phyloP scores from a whole-genome alignment of 352 stramenopile genomes.

The Pythium dissotocum region DNA sequence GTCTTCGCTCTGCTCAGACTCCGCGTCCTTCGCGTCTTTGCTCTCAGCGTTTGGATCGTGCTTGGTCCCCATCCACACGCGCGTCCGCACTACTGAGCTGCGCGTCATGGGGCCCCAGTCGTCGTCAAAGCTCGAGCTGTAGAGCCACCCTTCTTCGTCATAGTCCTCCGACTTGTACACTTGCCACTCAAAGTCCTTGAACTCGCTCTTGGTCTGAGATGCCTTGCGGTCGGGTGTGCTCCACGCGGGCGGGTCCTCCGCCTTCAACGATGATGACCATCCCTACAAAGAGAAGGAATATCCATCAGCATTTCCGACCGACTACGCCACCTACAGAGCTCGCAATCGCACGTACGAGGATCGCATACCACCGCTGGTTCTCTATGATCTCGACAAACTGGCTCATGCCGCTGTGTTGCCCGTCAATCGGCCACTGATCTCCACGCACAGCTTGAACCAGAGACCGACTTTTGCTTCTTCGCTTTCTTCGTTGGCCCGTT shows the following conservation, averaged over 20 bases:
- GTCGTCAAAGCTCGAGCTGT: slow-evolving; percentile 65
- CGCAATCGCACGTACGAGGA: slow-evolving; percentile 46
- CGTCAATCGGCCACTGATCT: not conserved
- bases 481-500: slow-evolving; percentile 4
- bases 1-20: not conserved
- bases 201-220: slow-evolving; percentile 56
- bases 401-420: slow-evolving; percentile 9
- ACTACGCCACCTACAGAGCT: not conserved
- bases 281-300: slow-evolving; percentile 37
- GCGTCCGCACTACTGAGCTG: slow-evolving; percentile 69
- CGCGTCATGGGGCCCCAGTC: slow-evolving; percentile 64
- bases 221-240: slow-evolving; percentile 43
- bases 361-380: slow-evolving; percentile 85
- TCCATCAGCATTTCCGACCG: not conserved
- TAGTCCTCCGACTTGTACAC: slow-evolving; percentile 86
- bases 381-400: slow-evolving; percentile 69
- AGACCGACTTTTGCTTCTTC: not conserved
- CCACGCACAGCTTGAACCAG: not conserved
- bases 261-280: slow-evolving; percentile 68
- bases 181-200: slow-evolving; percentile 65
- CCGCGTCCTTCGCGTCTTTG: slow-evolving; percentile 8
- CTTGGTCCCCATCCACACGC: slow-evolving; percentile 71
- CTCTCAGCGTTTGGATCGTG: slow-evolving; percentile 32
- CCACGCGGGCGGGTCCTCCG: slow-evolving; percentile 74
- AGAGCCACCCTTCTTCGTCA: slow-evolving; percentile 85